Evolutionary conservation across 345 rosid species (phyloP).

Genomic region (Salix arbutifolia): DNA sequence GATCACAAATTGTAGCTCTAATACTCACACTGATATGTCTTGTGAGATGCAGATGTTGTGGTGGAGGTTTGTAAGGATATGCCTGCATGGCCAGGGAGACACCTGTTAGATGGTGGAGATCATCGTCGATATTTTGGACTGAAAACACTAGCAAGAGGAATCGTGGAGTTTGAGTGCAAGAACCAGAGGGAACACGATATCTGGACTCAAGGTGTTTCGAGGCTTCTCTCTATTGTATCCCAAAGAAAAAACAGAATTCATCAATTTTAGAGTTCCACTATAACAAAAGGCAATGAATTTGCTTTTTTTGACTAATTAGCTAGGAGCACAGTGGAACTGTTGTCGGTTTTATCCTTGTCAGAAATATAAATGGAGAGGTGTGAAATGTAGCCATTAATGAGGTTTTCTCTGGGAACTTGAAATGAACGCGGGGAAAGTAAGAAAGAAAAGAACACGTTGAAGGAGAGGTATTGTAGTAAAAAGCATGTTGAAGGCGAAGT

Average conservation of each 20-base stretch:
- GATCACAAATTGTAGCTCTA: neutral
- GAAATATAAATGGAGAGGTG: neutral
- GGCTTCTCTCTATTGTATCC: constrained; percentile 54
- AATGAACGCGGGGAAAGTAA: neutral
- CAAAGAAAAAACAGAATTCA: constrained; percentile 36
- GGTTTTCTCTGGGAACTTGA: neutral
- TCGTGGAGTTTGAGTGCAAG: constrained; percentile 82
- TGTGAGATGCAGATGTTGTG: constrained; percentile 52
- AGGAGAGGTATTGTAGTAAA: neutral
- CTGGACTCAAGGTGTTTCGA: constrained; percentile 76
- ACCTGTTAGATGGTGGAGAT: constrained; percentile 57
- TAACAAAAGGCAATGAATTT: neutral
- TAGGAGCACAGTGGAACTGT: neutral
- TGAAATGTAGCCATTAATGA: neutral
- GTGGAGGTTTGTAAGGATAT: constrained; percentile 65
- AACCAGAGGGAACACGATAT: constrained; percentile 64
- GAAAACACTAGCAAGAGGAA: constrained; percentile 58
- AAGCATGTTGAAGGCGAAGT: neutral
- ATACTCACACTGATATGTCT: neutral
- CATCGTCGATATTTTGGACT: constrained; percentile 74
- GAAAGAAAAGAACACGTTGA: neutral
- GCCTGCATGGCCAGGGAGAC: constrained; percentile 93
- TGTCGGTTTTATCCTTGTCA: neutral
- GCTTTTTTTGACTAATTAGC: neutral
- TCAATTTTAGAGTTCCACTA: neutral